Evolutionary conservation across 2,329 filamentous ascomycete genomes (phyloP), one percentile per base, ranked within the genome.

Genomic region (Dactylonectria macrodidyma): DNA sequence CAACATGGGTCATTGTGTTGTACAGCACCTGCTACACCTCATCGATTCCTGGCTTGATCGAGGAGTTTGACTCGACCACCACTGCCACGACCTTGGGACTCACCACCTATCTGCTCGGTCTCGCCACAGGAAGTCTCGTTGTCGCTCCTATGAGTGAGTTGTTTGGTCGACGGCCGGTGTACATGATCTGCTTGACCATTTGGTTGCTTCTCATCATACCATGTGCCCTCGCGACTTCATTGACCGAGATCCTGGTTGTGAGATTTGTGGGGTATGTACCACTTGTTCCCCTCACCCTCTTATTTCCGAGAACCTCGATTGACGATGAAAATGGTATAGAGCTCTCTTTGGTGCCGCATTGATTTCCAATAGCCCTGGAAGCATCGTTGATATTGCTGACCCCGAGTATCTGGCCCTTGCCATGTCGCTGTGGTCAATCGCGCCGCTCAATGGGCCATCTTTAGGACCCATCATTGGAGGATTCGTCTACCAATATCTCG

Each of bases 311-410:
- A 14, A 33, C 19, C 2, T 19, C 46, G 24, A n/a, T 34, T n/a
- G 50, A 51, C 44, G 2, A 30, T 14, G 34, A 7, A 30, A 16
- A n/a, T 22, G 16, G 16, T 33, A 14, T 22, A 76, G 76, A 34
- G 78, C 78, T 24, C 65, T 94, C 62, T 93, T 81, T 59, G 77
- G 93, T 3, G 89, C 93, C 6, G 93, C 92, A 48, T 92, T 97
- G 89, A 91, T 97, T 30, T 90, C 91, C 12, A 97, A 97, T 77
- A 90, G 92, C 1, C 94, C 95, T 0, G 95, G 95, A 2, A 94
- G 91, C 8, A 88, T 97, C 11, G 91, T 93, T 33, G 95, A 98
- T 78, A 91, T 97, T 57, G 90, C 93, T n/a, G 87, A 88, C 14
- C 93, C 95, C 52, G 90, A 97, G 56, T 90, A 93, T 75, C 90